Evolutionary conservation across 345 rosid genomes (phyloP).

Genomic region (Excoecaria cochinchinensis): DNA sequence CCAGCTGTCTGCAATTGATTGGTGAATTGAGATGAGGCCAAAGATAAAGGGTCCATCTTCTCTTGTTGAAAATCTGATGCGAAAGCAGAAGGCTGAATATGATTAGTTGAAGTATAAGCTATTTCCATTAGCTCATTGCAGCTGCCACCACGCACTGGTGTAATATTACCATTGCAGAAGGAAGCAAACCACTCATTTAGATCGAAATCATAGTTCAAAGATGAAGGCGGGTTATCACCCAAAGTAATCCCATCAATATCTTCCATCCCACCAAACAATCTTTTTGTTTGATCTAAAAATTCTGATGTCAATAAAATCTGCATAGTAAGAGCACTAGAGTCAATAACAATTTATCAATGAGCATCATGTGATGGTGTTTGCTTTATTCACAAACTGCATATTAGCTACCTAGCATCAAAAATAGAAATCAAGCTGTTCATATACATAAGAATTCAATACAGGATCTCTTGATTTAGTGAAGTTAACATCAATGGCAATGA

Average conservation of each 20-base stretch:
- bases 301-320: conserved; percentile 65
- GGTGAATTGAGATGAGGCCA: conserved; percentile 13
- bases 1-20: conserved; percentile 10
- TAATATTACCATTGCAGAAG: conserved; percentile 40
- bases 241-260: conserved; percentile 23
- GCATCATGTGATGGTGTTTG: not conserved
- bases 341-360: conserved; percentile 1
- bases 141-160: conserved; percentile 37
- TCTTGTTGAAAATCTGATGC: conserved; percentile 22
- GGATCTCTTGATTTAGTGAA: not conserved
- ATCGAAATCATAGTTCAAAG: conserved; percentile 43
- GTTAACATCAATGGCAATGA: not conserved
- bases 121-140: conserved; percentile 40
- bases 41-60: conserved; percentile 13
- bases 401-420: not conserved
- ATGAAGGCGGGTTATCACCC: conserved; percentile 24
- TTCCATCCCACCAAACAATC: conserved; percentile 38
- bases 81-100: conserved; percentile 18
- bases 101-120: conserved; percentile 34
- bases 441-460: not conserved
- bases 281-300: conserved; percentile 54
- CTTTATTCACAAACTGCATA: not conserved
- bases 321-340: conserved; percentile 18
- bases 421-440: not conserved
- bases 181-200: conserved; percentile 61